Evolutionary conservation across 1,284 basidiomycete genomes (phyloP), one percentile per base, ranked within the genome.

Genomic region (Fomitopsis pinicola): DNA sequence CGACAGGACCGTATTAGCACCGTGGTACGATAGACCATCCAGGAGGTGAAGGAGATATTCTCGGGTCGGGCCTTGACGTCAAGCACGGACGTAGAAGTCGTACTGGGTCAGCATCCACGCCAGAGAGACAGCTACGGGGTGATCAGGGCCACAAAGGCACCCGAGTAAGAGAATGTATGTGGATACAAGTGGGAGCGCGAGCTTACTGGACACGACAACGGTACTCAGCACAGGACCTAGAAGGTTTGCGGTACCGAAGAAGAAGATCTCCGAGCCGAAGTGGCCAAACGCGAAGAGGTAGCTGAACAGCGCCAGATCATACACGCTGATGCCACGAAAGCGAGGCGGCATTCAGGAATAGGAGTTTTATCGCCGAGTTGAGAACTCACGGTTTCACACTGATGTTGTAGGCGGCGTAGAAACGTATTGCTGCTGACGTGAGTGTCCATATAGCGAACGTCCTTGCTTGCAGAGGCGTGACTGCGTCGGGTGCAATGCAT

Each of bases 281-380:
- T 99, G 97, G 12, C 81, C 84, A 66, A 96, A 91, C 0, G 95
- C 96, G 68, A 98, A 87, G 63, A 93, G 84, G 76, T 96, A 98
- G 40, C 92, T 91, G 72, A 91, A 82, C 64, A 97, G 77, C 17
- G 93, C 85, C 74, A 98, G 87, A 73, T 97, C 88, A 77, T 98
- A 99, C 28, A 94, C 76, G n/a, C 95, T 97, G 40, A 40, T 40
- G 38, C 26, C 12, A 52, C 6, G 48, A 42, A 44, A 54, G 38
- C 38, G 14, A 15, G 14, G 38, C 38, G 38, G 38, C 12, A 42
- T 35, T 63, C 33, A 42, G 59, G 33, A 52, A 36, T 42, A 45
- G 50, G 15, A 56, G 12, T 38, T 45, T 17, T 57, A 26, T 48
- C 35, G n/a, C 42, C 10, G 30, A 30, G 8, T 42, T 22, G 58